These are phyloP conservation scores for Coemansia sp. DNA, from an alignment of 192 early-diverging fungal species.

Conservation along the genomic window DNA sequence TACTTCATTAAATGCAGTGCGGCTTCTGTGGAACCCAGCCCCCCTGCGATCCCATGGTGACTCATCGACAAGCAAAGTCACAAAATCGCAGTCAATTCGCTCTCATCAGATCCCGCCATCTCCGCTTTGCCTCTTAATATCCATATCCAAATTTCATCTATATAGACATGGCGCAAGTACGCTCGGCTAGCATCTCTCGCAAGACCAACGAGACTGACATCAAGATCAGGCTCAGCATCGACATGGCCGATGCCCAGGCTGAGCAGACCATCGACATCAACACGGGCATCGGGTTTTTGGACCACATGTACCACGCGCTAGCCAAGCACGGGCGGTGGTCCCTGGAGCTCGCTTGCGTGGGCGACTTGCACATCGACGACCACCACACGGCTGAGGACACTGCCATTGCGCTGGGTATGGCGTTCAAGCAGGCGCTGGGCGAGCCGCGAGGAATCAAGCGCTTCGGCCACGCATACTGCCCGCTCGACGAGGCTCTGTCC, in stretches of 20 bases:
- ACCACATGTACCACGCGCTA: constrained; percentile 99
- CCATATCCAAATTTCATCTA: neutral
- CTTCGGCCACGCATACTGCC: constrained; percentile 92
- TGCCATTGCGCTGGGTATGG: constrained; percentile 89
- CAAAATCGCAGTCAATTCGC: neutral
- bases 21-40: neutral
- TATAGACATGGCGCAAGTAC: constrained; percentile 25
- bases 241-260: constrained; percentile 52
- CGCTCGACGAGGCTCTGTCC: constrained; percentile 94
- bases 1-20: neutral
- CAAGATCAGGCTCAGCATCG: constrained; percentile 62
- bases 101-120: neutral
- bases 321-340: constrained; percentile 96
- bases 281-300: constrained; percentile 96
- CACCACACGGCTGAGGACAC: constrained; percentile 98
- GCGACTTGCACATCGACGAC: constrained; percentile 97
- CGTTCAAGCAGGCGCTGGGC: constrained; percentile 91
- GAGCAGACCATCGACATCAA: constrained; percentile 75
- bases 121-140: neutral
- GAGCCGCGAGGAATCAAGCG: constrained; percentile 85
- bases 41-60: neutral
- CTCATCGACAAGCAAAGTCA: neutral
- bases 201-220: constrained; percentile 97
- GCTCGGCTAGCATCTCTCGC: constrained; percentile 63
- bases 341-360: constrained; percentile 76